Evolutionary conservation across 208 protist species (phyloP).

Genomic region (Wallacemonas rigidus): DNA sequence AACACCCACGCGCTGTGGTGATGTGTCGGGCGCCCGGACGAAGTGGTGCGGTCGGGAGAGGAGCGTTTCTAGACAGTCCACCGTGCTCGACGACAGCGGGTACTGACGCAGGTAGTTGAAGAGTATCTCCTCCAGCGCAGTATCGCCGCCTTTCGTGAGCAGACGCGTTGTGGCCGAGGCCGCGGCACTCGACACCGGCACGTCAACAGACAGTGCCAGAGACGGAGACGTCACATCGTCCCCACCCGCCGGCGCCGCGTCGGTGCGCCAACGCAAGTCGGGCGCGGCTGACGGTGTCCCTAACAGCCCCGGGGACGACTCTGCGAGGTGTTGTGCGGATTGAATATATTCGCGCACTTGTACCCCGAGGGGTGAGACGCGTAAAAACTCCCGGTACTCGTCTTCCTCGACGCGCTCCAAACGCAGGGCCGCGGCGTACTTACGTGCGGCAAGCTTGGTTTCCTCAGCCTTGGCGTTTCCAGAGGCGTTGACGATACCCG

Average conservation of each 20-base stretch:
- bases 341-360: conserved; percentile 11
- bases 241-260: not conserved
- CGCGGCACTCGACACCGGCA: not conserved
- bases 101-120: conserved; percentile 13
- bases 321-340: conserved; percentile 2
- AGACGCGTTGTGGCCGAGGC: conserved; percentile 4
- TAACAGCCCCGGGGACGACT: conserved; percentile 5
- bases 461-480: conserved; percentile 11
- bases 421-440: conserved; percentile 7
- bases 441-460: conserved; percentile 10
- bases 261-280: too few relatives aligned
- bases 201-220: not conserved
- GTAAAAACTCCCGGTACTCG: conserved; percentile 17
- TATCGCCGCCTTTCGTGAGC: conserved; percentile 10
- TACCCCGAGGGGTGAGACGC: conserved; percentile 4
- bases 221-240: not conserved
- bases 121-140: conserved; percentile 12
- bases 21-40: not conserved
- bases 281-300: not conserved
- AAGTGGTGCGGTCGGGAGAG: conserved; percentile 9
- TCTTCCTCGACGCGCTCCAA: conserved; percentile 11
- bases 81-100: conserved; percentile 4
- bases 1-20: not conserved
- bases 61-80: conserved; percentile 5
- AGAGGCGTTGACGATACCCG: conserved; percentile 5